Evolutionary conservation across 2,329 filamentous ascomycete species (phyloP).

Genomic region (Bipolaris victoriae): DNA sequence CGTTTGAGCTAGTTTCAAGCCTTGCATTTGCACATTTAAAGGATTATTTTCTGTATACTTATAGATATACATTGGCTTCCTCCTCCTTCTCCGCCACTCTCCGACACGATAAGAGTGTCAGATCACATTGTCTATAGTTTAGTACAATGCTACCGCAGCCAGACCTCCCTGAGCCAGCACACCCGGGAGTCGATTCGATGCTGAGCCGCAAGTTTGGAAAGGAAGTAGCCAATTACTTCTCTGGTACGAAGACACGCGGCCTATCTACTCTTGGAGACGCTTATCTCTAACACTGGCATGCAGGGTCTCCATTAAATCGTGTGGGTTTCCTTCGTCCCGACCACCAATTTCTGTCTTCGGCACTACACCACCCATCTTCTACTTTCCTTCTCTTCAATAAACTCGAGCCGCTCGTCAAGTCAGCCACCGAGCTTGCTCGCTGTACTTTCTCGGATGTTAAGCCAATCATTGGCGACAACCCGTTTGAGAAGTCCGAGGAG

Average conservation of each 20-base stretch:
- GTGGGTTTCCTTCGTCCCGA: conserved; percentile 78
- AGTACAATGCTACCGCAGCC: conserved; percentile 47
- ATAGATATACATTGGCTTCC: background rate
- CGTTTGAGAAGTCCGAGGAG: conserved; percentile 74
- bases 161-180: conserved; percentile 63
- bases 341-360: conserved; percentile 70
- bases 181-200: conserved; percentile 69
- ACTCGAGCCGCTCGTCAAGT: conserved; percentile 73
- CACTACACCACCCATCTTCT: conserved; percentile 69
- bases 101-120: background rate
- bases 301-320: conserved; percentile 76
- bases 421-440: conserved; percentile 68
- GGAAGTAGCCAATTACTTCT: conserved; percentile 84
- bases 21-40: background rate
- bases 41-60: background rate
- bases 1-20: background rate
- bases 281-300: conserved; percentile 1
- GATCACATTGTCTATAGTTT: background rate
- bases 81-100: too few species aligned
- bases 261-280: background rate
- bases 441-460: conserved; percentile 72
- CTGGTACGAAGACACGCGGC: conserved; percentile 49
- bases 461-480: conserved; percentile 71
- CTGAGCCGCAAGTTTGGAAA: conserved; percentile 77
- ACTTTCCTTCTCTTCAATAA: conserved; percentile 80